Evolutionary conservation across 2,329 filamentous ascomycete species (phyloP).

Genomic region (Lasiodiplodia gonubiensis): DNA sequence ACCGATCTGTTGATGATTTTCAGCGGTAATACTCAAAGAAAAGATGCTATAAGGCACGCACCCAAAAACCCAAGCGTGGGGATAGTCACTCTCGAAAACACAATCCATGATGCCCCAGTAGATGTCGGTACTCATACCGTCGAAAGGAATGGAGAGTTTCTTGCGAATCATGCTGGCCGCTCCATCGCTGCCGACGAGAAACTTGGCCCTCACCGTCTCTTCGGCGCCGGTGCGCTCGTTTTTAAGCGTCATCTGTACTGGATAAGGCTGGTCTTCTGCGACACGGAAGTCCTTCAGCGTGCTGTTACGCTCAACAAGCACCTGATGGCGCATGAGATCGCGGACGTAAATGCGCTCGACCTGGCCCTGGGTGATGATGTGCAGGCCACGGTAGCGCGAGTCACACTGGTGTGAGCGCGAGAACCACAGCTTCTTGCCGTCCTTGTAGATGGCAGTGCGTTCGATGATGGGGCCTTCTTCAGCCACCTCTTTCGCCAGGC

Average conservation of each 20-base stretch:
- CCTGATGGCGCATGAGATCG: conserved; percentile 42
- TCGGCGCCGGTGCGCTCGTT: conserved; percentile 34
- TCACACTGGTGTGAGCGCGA: conserved; percentile 40
- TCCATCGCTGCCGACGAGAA: conserved; percentile 42
- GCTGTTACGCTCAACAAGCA: conserved; percentile 40
- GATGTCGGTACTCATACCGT: conserved; percentile 40
- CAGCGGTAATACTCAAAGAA: not conserved
- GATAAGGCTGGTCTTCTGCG: not conserved
- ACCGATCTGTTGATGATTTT: not conserved
- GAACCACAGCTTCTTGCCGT: conserved; percentile 40
- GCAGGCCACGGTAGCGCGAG: conserved; percentile 44
- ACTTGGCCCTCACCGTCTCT: conserved; percentile 40
- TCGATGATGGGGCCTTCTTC: conserved; percentile 45
- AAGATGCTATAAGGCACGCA: not conserved
- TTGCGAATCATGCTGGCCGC: conserved; percentile 42
- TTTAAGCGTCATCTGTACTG: conserved; percentile 14
- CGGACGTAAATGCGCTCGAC: conserved; percentile 46
- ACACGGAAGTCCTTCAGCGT: conserved; percentile 33
- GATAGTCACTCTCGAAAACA: conserved; percentile 32
- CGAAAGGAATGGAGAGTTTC: conserved; percentile 39
- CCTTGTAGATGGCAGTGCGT: conserved; percentile 38
- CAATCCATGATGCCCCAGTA: conserved; percentile 45
- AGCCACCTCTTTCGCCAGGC: conserved; percentile 37
- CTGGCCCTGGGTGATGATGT: conserved; percentile 47
- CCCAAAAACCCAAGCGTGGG: conserved; percentile 33